Percentiles rank a stretch among this genome's conserved stretches.
Evolutionary conservation across 2,329 filamentous ascomycete species (phyloP).

Genomic region (Didymosphaeria variabile): DNA sequence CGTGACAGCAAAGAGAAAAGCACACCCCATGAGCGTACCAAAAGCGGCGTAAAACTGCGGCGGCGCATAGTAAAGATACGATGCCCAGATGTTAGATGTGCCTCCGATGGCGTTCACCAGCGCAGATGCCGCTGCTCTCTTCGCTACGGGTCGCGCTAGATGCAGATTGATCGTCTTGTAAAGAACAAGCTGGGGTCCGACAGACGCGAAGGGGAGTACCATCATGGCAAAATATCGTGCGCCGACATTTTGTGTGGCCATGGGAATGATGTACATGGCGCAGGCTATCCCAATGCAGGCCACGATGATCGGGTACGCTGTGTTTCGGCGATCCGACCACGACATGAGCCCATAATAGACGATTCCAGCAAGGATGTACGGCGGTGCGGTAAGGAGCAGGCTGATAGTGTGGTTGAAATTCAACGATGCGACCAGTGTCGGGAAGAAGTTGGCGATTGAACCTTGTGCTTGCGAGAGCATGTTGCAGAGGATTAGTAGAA

Average conservation of each 20-base stretch:
- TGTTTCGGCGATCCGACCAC: constrained; percentile 56
- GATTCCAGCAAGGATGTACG: constrained; percentile 62
- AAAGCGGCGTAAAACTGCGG: constrained; percentile 35
- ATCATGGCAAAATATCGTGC: constrained; percentile 46
- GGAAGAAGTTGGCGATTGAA: constrained; percentile 60
- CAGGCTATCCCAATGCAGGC: constrained; percentile 50
- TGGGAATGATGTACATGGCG: constrained; percentile 49
- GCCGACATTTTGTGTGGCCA: constrained; percentile 40
- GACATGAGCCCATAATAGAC: constrained; percentile 55
- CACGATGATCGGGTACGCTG: constrained; percentile 51
- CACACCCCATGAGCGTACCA: constrained; percentile 33
- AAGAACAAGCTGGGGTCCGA: constrained; percentile 32
- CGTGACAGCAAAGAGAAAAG: constrained; percentile 26
- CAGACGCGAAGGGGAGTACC: constrained; percentile 32
- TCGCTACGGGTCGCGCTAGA: constrained; percentile 31
- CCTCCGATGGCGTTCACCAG: constrained; percentile 33
- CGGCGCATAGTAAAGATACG: constrained; percentile 35
- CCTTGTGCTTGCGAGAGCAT: constrained; percentile 66
- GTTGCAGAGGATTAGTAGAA: constrained; percentile 68
- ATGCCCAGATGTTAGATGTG: constrained; percentile 33
- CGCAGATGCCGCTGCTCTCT: constrained; percentile 32
- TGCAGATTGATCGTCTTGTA: constrained; percentile 36
- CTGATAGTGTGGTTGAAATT: constrained; percentile 63
- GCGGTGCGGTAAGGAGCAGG: constrained; percentile 64
- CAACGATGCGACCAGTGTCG: constrained; percentile 63